Conservation (phyloP, 495 filamentous ascomycete species). For the Podospora appendiculata region DNA sequence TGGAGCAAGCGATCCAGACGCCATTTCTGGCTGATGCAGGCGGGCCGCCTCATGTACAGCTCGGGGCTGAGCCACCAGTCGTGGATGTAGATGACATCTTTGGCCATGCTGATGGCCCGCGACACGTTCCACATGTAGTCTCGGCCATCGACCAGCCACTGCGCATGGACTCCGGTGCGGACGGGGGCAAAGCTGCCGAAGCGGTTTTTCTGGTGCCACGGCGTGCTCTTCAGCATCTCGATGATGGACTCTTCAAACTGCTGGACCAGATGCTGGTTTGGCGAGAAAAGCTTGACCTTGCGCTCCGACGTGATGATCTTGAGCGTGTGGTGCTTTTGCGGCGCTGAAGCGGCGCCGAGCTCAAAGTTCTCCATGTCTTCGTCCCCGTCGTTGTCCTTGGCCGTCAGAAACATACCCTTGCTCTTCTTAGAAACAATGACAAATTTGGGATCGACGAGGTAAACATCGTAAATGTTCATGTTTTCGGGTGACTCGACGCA, state of each 20-base stretch:
- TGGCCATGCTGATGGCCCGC: conserved; percentile 92
- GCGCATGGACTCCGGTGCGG: conserved; percentile 75
- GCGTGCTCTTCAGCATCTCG: conserved; percentile 71
- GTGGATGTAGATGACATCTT: conserved; percentile 98
- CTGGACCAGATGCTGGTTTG: conserved; percentile 78
- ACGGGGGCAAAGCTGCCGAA: conserved; percentile 94
- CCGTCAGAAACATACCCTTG: conserved; percentile 56
- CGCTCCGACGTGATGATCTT: conserved; percentile 81
- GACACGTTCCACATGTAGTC: conserved; percentile 99
- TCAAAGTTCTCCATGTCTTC: conserved; percentile 28
- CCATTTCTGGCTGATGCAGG: conserved; percentile 98
- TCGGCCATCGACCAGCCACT: conserved; percentile 94
- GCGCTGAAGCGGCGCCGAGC: conserved; percentile 48
- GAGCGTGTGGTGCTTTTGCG: conserved; percentile 70
- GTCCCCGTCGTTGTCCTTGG: conserved; percentile 42
- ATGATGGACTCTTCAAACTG: conserved; percentile 91
- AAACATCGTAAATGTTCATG: conserved; percentile 99
- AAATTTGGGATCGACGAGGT: conserved; percentile 84
- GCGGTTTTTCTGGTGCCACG: conserved; percentile 75
- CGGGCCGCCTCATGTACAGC: conserved; percentile 89
- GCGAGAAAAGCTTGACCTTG: conserved; percentile 82
- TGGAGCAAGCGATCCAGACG: conserved; percentile 90
- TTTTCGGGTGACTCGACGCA: conserved; percentile 97
- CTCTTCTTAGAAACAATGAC: conserved; percentile 66
- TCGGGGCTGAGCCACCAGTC: conserved; percentile 99